Base-by-base conservation (phyloP, 352 stramenopile species). In the Peronospora destructor region DNA sequence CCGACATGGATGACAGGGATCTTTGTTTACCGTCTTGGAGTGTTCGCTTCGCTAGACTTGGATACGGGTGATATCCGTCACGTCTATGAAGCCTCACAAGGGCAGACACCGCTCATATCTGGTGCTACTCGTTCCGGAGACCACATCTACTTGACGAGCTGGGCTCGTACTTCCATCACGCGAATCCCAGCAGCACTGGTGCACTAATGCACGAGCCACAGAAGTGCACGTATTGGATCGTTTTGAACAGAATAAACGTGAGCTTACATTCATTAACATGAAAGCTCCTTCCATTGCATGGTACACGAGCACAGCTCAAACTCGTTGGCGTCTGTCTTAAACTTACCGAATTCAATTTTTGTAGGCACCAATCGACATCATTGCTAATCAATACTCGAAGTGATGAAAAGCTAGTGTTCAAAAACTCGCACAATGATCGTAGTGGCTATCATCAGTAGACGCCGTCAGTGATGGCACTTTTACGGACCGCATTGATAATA, bases 91-190 rank as follows among this genome's bases (percentile, higher is more conserved):
- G 67, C 76, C 43, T 66, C 45, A n/a, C 50, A 66, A 25, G 70
- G 67, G 16, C 41, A 63, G 30, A 70, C 64, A 13, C 57, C 51
- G 7, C 63, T 72, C 40, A 48, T 79, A 25, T 80, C 75, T 16
- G 63, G 68, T 0, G 67, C 71, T 14, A 21, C 49, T 40, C 59
- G 57, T 14, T 72, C 77, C 23, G 71, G 68, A 21, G 66, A 76
- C 35, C 60, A 79, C 56, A 68, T 76, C 33, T 86, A 86, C 60
- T 33, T 86, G 28, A 66, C 56, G 16, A 81, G 65, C 23, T 84
- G 72, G 70, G 35, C 59, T 14, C 60, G 68, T 25, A 45, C 53
- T 13, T 65, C 59, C 11, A 60, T 86, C 38, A 64, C 66, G 42
- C 70, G 75, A 16, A 68, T 86, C 23, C 68, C 75, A 6, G 64